These are phyloP conservation scores for Flaveria bidentis DNA, from an alignment of 129 eudicot species.

Conservation along the genomic window DNA sequence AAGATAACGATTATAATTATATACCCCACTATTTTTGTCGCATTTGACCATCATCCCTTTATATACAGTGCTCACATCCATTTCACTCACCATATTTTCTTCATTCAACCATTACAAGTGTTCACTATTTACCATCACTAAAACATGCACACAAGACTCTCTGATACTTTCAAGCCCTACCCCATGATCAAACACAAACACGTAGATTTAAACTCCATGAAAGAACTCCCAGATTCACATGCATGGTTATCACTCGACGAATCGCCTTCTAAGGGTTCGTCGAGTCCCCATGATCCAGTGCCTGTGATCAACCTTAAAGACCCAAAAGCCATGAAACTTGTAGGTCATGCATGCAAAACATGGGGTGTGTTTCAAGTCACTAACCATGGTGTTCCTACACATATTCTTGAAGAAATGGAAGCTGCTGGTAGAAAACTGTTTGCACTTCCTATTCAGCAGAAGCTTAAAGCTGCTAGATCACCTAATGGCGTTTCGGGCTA, in stretches of 20 bases:
- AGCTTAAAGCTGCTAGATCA: slow-evolving; percentile 68
- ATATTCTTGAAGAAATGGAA: slow-evolving; percentile 51
- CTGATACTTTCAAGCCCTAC: slow-evolving; percentile 35
- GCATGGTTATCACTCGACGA: slow-evolving; percentile 54
- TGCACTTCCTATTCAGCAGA: slow-evolving; percentile 67
- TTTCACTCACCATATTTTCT: slow-evolving; percentile 36
- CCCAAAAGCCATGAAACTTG: slow-evolving; percentile 47
- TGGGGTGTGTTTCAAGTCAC: slow-evolving; percentile 84
- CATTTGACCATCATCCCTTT: slow-evolving; percentile 32
- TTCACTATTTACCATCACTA: neutral
- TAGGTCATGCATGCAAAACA: slow-evolving; percentile 81
- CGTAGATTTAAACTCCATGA: slow-evolving; percentile 57
- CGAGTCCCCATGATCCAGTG: slow-evolving; percentile 25
- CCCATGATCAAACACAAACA: slow-evolving; percentile 29
- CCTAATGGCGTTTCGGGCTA: slow-evolving; percentile 72
- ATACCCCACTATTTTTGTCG: slow-evolving; percentile 39
- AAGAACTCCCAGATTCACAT: slow-evolving; percentile 80
- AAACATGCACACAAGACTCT: slow-evolving; percentile 48
- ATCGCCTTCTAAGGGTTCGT: neutral
- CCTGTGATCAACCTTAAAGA: slow-evolving; percentile 56
- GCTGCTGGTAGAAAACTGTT: slow-evolving; percentile 47
- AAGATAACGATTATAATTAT: slow-evolving; percentile 18
- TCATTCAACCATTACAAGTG: slow-evolving; percentile 17
- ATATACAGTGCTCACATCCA: slow-evolving; percentile 40
- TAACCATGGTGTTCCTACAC: slow-evolving; percentile 54